Base-by-base conservation (phyloP, 306 rosid genomes). In the Oemleria cerasiformis region DNA sequence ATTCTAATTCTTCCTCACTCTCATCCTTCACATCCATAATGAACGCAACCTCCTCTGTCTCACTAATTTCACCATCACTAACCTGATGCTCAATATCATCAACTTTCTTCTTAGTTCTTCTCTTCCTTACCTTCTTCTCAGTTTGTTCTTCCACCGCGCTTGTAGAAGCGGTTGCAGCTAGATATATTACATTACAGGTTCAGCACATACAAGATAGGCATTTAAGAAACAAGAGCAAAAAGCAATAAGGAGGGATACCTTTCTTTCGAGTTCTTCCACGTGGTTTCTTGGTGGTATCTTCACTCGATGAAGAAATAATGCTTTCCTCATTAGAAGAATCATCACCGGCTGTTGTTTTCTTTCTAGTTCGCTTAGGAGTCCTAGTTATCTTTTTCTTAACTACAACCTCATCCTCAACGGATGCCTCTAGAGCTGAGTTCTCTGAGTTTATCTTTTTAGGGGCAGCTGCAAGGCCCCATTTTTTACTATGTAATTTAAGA, bases 371-470 rank as follows among this genome's bases (percentile, higher is more conserved):
- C 74, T 80, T 90, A 34, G 88, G 54, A 61, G 87, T 80, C 77
- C 65, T 73, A 57, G 92, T 25, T 55, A 79, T 72, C 87, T 89
- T 91, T 77, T 84, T 84, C 73, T 82, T 82, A 53, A 74, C 83
- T 36, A 78, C 84, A 58, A 79, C 80, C 78, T 80, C 96, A 66
- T 91, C 82, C 16, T 83, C 92, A 60, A 51, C 60, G n/a, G 82
- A 16, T 12, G 74, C 81, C 48, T 86, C 92, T 48, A 58, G 39
- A 44, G 54, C 82, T 50, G 83, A 78, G 63, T 63, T 81, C 60
- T 74, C 79, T 56, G 86, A 75, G 77, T 79, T 68, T 66, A 88
- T 86, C 88, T 78, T 91, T 88, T 83, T 91, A 48, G 90, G 86
- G 81, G 74, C 71, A 70, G 87, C 88, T 13, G 85, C 75, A 81